Conservation (phyloP, 768 basidiomycete genomes). For the Strobilomyces dryophilus region DNA sequence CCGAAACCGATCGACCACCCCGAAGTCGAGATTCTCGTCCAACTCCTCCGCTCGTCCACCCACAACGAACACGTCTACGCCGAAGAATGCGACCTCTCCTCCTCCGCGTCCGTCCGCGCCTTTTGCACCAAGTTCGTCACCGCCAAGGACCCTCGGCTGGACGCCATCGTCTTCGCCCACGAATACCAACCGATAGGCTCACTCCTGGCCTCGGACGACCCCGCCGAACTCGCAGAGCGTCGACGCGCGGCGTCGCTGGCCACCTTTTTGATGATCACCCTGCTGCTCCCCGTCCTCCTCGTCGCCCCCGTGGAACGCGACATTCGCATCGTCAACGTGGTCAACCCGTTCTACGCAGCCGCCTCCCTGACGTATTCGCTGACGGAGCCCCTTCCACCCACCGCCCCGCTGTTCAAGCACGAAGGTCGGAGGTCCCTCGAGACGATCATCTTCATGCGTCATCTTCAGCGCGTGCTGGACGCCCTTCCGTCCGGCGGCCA, state of each 20-base stretch:
- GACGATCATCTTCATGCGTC: constrained; percentile 60
- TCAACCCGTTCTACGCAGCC: constrained; percentile 90
- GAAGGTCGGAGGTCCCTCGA: constrained; percentile 68
- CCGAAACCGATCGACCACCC: constrained; percentile 47
- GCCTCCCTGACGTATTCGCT: constrained; percentile 46
- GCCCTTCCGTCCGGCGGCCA: constrained; percentile 66
- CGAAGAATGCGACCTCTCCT: constrained; percentile 70
- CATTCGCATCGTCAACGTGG: constrained; percentile 81
- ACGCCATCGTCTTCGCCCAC: constrained; percentile 75
- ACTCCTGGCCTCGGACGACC: constrained; percentile 31
- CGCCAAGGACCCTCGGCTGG: constrained; percentile 63
- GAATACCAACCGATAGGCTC: constrained; percentile 68
- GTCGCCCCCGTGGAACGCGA: constrained; percentile 84
- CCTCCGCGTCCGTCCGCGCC: constrained; percentile 59
- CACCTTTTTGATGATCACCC: constrained; percentile 74
- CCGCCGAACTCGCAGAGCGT: constrained; percentile 28
- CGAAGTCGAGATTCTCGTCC: constrained; percentile 55
- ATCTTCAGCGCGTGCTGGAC: constrained; percentile 82
- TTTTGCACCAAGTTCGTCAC: constrained; percentile 70
- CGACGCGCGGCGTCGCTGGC: constrained; percentile 55
- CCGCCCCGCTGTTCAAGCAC: constrained; percentile 37
- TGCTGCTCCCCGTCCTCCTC: constrained; percentile 75
- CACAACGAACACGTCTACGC: constrained; percentile 77
- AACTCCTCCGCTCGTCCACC: constrained; percentile 62
- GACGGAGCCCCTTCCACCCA: constrained; percentile 25